These are phyloP conservation scores for Hypoxylon rickii DNA, from an alignment of 495 filamentous ascomycete species.

Conservation along the genomic window DNA sequence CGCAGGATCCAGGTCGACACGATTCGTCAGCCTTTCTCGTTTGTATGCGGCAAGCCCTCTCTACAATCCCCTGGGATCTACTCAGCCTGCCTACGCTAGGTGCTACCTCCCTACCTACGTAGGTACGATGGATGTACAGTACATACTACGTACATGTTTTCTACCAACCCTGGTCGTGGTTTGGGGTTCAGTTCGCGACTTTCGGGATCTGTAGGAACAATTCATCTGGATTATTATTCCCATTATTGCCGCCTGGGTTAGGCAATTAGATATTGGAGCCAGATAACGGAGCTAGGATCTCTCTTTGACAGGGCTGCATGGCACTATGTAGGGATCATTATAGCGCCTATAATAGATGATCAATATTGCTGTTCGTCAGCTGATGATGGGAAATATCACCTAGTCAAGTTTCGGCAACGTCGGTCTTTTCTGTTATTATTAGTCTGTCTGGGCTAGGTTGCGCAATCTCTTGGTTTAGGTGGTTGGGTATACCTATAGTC, in stretches of 20 bases:
- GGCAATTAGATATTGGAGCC: neutral
- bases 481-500: constrained; percentile 6
- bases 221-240: constrained; percentile 8
- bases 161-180: constrained; percentile 5
- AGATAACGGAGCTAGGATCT: constrained; percentile 15
- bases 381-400: constrained; percentile 24
- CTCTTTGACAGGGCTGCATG: constrained; percentile 3
- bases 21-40: constrained; percentile 33
- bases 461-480: neutral
- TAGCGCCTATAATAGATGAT: constrained; percentile 21
- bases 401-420: constrained; percentile 16
- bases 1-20: constrained; percentile 1
- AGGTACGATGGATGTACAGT: constrained; percentile 29
- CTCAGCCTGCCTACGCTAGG: constrained; percentile 24
- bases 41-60: constrained; percentile 11
- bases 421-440: neutral
- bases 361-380: constrained; percentile 34
- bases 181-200: constrained; percentile 2
- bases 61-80: constrained; percentile 5
- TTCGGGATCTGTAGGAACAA: constrained; percentile 1
- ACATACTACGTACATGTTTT: constrained; percentile 10
- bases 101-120: neutral
- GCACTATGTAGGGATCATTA: constrained; percentile 12
- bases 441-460: neutral
- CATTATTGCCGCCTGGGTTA: neutral